Evolutionary conservation across 371 early-diverging fungal genomes (phyloP), one percentile per base, ranked within the genome.

Genomic region (Phascolomyces articulosus): DNA sequence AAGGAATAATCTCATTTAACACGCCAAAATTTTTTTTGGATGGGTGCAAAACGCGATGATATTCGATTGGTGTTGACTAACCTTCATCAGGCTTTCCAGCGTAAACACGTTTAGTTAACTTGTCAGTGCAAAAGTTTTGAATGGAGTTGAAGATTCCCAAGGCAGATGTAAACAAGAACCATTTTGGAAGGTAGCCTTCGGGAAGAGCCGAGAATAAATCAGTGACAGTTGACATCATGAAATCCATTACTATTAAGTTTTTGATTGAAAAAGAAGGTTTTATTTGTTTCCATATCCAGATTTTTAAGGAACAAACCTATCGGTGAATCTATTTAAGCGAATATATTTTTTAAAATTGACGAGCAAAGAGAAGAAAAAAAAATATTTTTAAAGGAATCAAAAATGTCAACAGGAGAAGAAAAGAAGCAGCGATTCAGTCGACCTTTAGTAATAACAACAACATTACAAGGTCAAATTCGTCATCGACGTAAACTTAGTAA

Each of bases 61-160:
- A n/a, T n/a, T n/a, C n/a, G n/a, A 55, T 58, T 7, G 7, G 40
- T 38, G 29, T 34, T 34, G n/a, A 34, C 18, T 41, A 72, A 87
- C 89, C 85, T 76, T 87, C 81, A 23, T 80, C 67, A 27, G 86
- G 84, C 60, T 84, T 86, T 59, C 70, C 76, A 40, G 82, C 83
- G 65, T 93, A 95, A 70, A 95, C 84, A 31, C 88, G 83, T 38
- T 85, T 81, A 16, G 90, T 91, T 61, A 91, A 77, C 55, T 80
- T 80, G 73, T 73, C 75, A 48, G 78, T 91, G 75, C 72, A 84
- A 66, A 83, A 91, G 80, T 89, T 86, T 72, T 93, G 93, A 61
- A 89, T 68, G 27, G 89, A 83, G 75, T 95, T 93, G 75, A 91
- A 90, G 55, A 91, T 73, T 29, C 92, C 91, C 31, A 87, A 68